These are phyloP conservation scores for Catenaria anguillulae DNA, from an alignment of 371 early-diverging fungal genomes.

Conservation along the genomic window DNA sequence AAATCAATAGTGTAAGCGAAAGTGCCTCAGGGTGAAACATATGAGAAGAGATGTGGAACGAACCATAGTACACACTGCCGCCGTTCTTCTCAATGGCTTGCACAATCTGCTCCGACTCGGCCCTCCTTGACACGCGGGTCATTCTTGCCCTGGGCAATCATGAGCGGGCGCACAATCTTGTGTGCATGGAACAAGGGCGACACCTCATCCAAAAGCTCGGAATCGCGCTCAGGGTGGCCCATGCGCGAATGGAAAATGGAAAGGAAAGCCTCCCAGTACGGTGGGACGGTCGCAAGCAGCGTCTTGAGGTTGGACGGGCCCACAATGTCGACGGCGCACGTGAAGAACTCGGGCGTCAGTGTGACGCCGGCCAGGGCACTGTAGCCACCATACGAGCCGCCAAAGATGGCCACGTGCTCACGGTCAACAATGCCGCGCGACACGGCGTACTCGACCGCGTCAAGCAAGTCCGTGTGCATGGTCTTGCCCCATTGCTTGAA, in stretches of 20 bases:
- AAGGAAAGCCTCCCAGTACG: constrained; percentile 6
- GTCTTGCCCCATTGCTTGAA: constrained; percentile 12
- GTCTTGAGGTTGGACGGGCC: constrained; percentile 15
- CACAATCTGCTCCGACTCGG: constrained; percentile 15
- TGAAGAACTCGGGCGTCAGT: constrained; percentile 13
- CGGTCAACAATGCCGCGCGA: constrained; percentile 7
- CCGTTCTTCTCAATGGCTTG: constrained; percentile 8
- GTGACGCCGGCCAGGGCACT: constrained; percentile 11
- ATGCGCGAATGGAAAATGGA: not conserved
- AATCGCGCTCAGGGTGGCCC: constrained; percentile 8
- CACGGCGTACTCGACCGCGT: constrained; percentile 13
- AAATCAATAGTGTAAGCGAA: too few species aligned
- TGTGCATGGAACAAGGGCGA: constrained; percentile 12
- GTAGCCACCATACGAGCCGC: constrained; percentile 15
- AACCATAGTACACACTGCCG: constrained; percentile 10
- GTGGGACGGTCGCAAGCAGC: constrained; percentile 8
- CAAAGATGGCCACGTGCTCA: constrained; percentile 14
- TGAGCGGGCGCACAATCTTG: constrained; percentile 11
- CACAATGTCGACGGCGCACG: constrained; percentile 15
- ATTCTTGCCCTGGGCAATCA: constrained; percentile 13
- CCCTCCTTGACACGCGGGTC: constrained; percentile 15
- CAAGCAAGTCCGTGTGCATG: constrained; percentile 13
- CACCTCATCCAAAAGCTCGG: constrained; percentile 7
- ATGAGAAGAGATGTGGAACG: too few species aligned
- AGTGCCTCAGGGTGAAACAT: too few species aligned